Conservation (phyloP, 331 rosid species). For the Saraca asoca region DNA sequence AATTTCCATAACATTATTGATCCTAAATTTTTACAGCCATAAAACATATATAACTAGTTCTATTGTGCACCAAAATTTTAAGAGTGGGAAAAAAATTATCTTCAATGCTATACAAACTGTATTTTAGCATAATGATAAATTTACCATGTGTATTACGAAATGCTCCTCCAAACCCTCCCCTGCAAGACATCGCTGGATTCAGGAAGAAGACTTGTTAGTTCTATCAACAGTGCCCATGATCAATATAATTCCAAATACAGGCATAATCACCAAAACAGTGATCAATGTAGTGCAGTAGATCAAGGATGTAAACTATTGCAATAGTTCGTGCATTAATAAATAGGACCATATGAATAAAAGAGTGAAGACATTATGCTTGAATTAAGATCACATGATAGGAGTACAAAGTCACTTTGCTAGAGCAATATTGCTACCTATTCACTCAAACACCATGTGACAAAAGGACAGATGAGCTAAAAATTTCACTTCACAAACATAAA, state of each 20-base stretch:
- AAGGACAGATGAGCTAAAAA: conserved; percentile 11
- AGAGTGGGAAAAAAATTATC: background rate
- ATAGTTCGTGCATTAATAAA: background rate
- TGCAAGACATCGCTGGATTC: conserved; percentile 86
- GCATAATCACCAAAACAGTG: conserved; percentile 12
- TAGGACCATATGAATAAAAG: conserved; percentile 12
- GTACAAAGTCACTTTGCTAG: conserved; percentile 15
- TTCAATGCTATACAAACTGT: conserved; percentile 10
- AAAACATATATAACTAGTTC: conserved; percentile 7
- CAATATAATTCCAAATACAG: background rate
- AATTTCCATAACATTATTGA: conserved; percentile 13
- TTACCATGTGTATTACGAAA: conserved; percentile 83
- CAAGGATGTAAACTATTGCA: conserved; percentile 19
- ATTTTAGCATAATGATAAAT: conserved; percentile 17
- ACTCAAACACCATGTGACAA: conserved; percentile 12
- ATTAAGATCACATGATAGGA: conserved; percentile 15
- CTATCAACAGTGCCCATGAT: conserved; percentile 16
- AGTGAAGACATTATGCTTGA: background rate
- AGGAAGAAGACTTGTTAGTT: conserved; percentile 39
- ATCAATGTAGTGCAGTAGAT: conserved; percentile 11
- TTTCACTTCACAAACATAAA: conserved; percentile 13
- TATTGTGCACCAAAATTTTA: conserved; percentile 20
- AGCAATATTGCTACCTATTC: conserved; percentile 10
- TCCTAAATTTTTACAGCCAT: conserved; percentile 14
- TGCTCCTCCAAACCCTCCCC: conserved; percentile 89